These are phyloP conservation scores for Phytophthora sp. DNA, from an alignment of 352 stramenopile genomes.

Conservation along the genomic window DNA sequence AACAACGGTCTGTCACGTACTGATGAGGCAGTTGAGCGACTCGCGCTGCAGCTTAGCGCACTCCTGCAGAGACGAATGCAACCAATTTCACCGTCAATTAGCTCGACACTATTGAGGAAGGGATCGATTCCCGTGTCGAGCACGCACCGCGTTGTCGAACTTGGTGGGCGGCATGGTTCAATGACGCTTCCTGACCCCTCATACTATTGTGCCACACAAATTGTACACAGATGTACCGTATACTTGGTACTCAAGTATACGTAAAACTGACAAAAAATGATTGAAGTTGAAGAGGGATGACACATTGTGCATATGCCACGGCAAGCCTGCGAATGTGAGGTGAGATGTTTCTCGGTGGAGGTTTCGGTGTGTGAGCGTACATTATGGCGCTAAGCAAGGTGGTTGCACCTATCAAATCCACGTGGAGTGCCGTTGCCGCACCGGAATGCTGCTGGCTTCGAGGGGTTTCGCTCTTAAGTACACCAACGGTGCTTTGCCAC, in stretches of 20 bases:
- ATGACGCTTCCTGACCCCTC: background rate
- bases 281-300: background rate
- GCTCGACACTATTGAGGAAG: background rate
- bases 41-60: constrained; percentile 72
- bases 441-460: constrained; percentile 7
- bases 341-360: background rate
- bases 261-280: no score
- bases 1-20: constrained; percentile 32
- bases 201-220: background rate
- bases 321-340: background rate
- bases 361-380: background rate
- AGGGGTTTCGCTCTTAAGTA: constrained; percentile 13
- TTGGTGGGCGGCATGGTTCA: constrained; percentile 33
- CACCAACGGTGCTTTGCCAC: no score
- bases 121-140: background rate
- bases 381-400: background rate
- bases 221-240: background rate
- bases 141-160: constrained; percentile 53
- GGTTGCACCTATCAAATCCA: constrained; percentile 1
- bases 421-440: background rate
- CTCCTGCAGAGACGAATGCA: constrained; percentile 39
- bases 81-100: background rate
- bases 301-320: background rate
- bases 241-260: background rate
- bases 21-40: constrained; percentile 71